phyloP scores from a whole-genome alignment of 768 basidiomycete genomes.

The Tricholomella constricta region DNA sequence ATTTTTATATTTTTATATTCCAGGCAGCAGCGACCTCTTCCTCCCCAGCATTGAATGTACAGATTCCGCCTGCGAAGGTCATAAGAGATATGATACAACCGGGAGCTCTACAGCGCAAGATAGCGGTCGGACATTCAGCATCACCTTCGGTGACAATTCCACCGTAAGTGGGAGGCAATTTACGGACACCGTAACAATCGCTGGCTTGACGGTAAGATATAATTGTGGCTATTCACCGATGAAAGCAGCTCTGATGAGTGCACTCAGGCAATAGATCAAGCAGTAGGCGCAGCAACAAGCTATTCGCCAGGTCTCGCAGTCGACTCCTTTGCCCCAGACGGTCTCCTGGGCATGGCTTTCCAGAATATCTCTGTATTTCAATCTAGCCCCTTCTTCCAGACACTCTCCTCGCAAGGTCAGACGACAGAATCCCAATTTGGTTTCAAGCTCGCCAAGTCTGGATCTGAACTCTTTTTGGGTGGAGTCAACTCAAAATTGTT shows the following conservation, averaged over 20 bases:
- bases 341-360: conserved; percentile 49
- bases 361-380: conserved; percentile 35
- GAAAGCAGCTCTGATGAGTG: no score
- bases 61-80: conserved; percentile 40
- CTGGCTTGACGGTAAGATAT: conserved; percentile 37
- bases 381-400: conserved; percentile 44
- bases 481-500: conserved; percentile 50
- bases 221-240: not conserved
- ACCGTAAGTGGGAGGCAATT: conserved; percentile 46
- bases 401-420: conserved; percentile 38
- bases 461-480: conserved; percentile 58
- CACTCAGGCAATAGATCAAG: conserved; percentile 31
- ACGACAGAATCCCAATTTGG: conserved; percentile 43
- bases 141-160: conserved; percentile 53
- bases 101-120: conserved; percentile 40
- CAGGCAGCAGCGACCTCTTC: conserved; percentile 52
- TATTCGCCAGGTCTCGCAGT: conserved; percentile 36
- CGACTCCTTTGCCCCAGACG: conserved; percentile 37
- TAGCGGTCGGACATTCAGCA: conserved; percentile 34
- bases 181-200: conserved; percentile 48
- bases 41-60: no score
- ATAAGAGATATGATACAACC: conserved; percentile 37
- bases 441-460: conserved; percentile 44
- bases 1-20: not conserved
- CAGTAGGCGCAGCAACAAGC: conserved; percentile 39